phyloP scores from a whole-genome alignment of 2,329 filamentous ascomycete genomes.

The Fusarium sp. region DNA sequence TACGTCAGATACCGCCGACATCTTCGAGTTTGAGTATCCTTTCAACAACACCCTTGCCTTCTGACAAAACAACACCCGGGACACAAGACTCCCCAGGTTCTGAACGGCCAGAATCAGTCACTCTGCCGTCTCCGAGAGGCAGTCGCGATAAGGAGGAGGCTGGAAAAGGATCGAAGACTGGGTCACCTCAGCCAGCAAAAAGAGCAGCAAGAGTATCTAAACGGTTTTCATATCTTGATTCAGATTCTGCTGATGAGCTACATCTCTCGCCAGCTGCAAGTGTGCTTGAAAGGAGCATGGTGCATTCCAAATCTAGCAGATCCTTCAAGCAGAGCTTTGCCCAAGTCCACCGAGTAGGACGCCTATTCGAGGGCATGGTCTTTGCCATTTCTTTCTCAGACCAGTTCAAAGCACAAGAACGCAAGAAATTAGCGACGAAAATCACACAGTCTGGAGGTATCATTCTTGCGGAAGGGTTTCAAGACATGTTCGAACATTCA shows the following conservation, averaged over 20 bases:
- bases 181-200: constrained; percentile 41
- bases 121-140: constrained; percentile 37
- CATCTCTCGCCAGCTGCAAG: constrained; percentile 51
- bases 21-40: constrained; percentile 54
- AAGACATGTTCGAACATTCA: constrained; percentile 75
- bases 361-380: constrained; percentile 80
- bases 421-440: constrained; percentile 61
- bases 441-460: constrained; percentile 78
- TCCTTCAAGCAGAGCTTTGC: constrained; percentile 43
- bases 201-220: constrained; percentile 35
- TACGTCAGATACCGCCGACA: constrained; percentile 24
- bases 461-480: constrained; percentile 79
- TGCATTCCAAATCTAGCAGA: constrained; percentile 42
- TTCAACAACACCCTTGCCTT: constrained; percentile 51
- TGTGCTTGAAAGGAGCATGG: constrained; percentile 51
- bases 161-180: constrained; percentile 34
- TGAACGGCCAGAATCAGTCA: constrained; percentile 33
- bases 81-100: constrained; percentile 47
- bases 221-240: constrained; percentile 46
- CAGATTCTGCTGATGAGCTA: constrained; percentile 60
- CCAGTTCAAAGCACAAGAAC: constrained; percentile 52
- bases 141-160: constrained; percentile 29
- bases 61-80: constrained; percentile 49
- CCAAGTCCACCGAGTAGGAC: constrained; percentile 38
- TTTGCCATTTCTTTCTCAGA: constrained; percentile 83